Evolutionary conservation across 345 rosid species (phyloP), one percentile per base, ranked within the genome.

Genomic region (Microcos paniculata): DNA sequence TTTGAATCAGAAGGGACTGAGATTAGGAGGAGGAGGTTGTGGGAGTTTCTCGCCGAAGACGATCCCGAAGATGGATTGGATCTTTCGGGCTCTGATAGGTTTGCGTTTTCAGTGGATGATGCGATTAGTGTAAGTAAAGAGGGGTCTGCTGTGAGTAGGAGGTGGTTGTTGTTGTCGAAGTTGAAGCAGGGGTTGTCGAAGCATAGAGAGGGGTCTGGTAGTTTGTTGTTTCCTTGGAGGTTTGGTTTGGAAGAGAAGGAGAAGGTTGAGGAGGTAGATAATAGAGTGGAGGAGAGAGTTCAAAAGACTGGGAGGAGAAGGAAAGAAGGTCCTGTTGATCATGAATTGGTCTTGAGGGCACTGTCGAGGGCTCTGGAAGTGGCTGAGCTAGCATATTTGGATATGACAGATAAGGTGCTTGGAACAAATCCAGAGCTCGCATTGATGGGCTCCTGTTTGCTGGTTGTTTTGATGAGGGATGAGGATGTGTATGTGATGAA

Each of bases 401-500:
- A 95, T 76, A 88, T 95, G 96, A 93, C 98, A 9, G 98, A 93
- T 65, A 95, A 95, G 88, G 92, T 93, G 75, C 88, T 95, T 24
- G 90, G 84, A 62, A 81, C 90, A 26, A 91, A 95, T 84, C 98
- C 98, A 0, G 99, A 95, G 90, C 88, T 95, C 69, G 99, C 98
- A 19, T 85, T 95, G 80, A 95, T 95, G 99, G 99, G 99, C 51
- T 95, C 97, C 0, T 95, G 99, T 77, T 85, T 95, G 79, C 84
- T 95, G 81, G 99, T 90, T 70, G 98, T 83, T 26, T 73, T 95
- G 82, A 95, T 95, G 99, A 89, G 98, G 78, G 98, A 91, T 65
- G 99, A 91, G 75, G 99, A 95, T 80, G 98, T 91, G 38, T 95
- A 93, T 79, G 93, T 91, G 77, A 95, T 95, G 99, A 93, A 95